Base-by-base conservation (phyloP, 768 basidiomycete species). In the Omphalotus guepiniiformis region DNA sequence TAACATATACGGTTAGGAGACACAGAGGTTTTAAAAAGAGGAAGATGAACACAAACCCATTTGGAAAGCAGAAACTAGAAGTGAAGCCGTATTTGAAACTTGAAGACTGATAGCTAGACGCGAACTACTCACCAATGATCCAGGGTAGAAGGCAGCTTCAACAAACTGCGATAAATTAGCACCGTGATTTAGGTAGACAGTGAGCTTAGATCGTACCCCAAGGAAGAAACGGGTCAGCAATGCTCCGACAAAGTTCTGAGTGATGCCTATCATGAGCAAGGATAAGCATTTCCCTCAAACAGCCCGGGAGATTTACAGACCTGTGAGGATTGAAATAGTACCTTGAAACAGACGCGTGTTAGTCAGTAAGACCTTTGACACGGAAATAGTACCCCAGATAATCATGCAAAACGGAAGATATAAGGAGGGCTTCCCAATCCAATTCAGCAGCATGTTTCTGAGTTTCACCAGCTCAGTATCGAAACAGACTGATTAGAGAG, bases 391-490 rank as follows among this genome's bases (percentile, higher is more conserved):
- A 28, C 47, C 47, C 47, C 47, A 32, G 32, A 37, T 8, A 66
- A 73, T 66, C 84, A 88, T 87, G 53, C 82, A 84, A 36, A 57
- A 57, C 0, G 85, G 80, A 2, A 88, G 69, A 59, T 87, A 85
- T 51, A 81, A 56, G 2, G 85, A 87, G 1, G 85, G 88, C 56
- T 73, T 67, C 36, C 82, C 86, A 15, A 85, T 76, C 55, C 75
- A 69, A 58, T 87, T 80, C 29, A 89, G 61, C 52, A 88, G 78
- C 79, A 89, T 86, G 53, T 89, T 90, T 13, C 87, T 89, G 54
- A 21, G 7, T 29, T 43, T 36, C 11, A 40, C 16, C 19, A 26
- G 3, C n/a, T 25, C 29, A 16, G 6, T 6, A 21, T 15, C 25
- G 39, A n/a, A 9, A 9, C 37, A 37, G 9, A 32, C n/a, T 11